Evolutionary conservation across 306 rosid genomes (phyloP).

Genomic region (Macrotyloma uniflorum): DNA sequence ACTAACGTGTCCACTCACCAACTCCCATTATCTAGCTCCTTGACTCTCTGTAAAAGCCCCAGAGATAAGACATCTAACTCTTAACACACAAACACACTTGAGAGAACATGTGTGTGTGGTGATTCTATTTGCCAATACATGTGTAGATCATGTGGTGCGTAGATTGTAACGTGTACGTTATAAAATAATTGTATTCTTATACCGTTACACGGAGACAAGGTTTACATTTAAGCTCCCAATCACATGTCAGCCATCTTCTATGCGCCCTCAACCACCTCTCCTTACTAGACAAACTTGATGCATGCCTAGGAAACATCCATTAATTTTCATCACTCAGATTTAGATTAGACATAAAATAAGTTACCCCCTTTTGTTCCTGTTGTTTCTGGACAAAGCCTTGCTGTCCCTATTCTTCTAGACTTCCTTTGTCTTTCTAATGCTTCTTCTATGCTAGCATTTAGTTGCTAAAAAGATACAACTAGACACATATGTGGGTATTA

Average conservation of each 20-base stretch:
- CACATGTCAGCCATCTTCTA: constrained; percentile 40
- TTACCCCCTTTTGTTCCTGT: background rate
- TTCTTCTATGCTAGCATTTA: background rate
- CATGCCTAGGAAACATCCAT: constrained; percentile 63
- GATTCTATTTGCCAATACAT: background rate
- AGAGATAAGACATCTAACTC: background rate
- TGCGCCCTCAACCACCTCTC: constrained; percentile 49
- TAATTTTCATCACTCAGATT: constrained; percentile 21
- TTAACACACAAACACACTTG: background rate
- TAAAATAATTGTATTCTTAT: background rate
- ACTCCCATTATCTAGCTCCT: constrained; percentile 23
- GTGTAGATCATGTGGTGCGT: constrained; percentile 25
- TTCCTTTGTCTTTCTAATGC: background rate
- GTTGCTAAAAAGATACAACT: background rate
- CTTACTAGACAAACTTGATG: constrained; percentile 53
- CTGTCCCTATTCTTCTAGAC: constrained; percentile 18
- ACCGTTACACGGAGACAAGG: constrained; percentile 6
- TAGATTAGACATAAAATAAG: background rate
- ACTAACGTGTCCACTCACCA: constrained; percentile 38
- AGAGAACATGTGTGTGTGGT: background rate
- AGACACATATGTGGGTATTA: background rate
- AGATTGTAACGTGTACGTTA: constrained; percentile 1
- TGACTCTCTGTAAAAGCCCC: background rate
- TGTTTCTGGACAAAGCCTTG: constrained; percentile 20
- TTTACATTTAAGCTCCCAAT: background rate